These are phyloP conservation scores for Daldinia childiae DNA, from an alignment of 495 filamentous ascomycete species.

Conservation along the genomic window DNA sequence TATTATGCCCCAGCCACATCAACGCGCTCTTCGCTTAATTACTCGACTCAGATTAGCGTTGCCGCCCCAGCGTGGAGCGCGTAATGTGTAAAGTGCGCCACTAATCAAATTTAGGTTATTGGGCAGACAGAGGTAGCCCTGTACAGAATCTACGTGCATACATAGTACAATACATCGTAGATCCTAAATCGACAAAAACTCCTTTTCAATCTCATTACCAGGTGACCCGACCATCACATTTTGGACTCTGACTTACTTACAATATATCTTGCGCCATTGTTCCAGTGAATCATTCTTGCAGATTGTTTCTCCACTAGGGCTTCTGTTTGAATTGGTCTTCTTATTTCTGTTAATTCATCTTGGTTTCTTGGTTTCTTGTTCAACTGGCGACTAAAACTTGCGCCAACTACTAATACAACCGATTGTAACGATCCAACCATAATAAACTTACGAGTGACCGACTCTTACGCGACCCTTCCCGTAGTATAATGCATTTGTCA, in stretches of 20 bases:
- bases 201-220: constrained; percentile 35
- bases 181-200: constrained; percentile 32
- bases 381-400: constrained; percentile 18
- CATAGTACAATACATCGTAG: neutral
- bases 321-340: constrained; percentile 8
- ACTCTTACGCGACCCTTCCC: neutral
- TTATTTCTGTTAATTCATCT: neutral
- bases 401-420: constrained; percentile 19
- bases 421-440: constrained; percentile 2
- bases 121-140: neutral
- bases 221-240: constrained; percentile 20
- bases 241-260: constrained; percentile 12
- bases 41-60: constrained; percentile 19
- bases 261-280: constrained; percentile 14
- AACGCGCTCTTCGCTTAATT: constrained; percentile 23
- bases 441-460: neutral
- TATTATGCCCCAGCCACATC: constrained; percentile 26
- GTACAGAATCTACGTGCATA: neutral
- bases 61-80: constrained; percentile 12
- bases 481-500: constrained; percentile 33
- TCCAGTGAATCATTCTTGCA: constrained; percentile 4
- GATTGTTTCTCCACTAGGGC: neutral
- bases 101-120: constrained; percentile 25
- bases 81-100: constrained; percentile 15
- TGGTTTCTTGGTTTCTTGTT: neutral